phyloP scores from a whole-genome alignment of 2,329 filamentous ascomycete genomes.

The Penicillium janthinellum region DNA sequence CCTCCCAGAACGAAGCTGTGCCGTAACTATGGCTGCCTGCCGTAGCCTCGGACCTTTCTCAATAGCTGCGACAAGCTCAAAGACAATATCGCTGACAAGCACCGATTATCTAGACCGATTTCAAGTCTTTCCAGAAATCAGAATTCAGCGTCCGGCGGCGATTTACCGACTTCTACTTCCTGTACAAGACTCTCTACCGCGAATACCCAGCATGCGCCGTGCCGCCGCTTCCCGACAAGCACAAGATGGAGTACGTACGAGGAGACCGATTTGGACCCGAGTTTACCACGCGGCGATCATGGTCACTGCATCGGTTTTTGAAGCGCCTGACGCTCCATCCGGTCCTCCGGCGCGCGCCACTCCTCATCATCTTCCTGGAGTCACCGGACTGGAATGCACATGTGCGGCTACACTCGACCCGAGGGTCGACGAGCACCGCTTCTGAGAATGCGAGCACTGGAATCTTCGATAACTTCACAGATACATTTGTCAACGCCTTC shows the following conservation, averaged over 20 bases:
- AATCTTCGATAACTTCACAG: conserved; percentile 92
- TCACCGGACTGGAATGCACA: conserved; percentile 94
- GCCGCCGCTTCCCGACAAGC: conserved; percentile 93
- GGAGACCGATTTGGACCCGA: conserved; percentile 93
- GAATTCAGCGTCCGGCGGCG: conserved; percentile 80
- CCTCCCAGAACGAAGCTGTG: neutral
- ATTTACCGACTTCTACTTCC: conserved; percentile 97
- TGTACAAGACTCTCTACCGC: conserved; percentile 84
- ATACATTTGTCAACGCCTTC: conserved; percentile 96
- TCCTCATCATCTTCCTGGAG: conserved; percentile 89
- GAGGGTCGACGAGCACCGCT: conserved; percentile 57
- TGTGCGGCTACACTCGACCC: conserved; percentile 75
- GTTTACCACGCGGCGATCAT: conserved; percentile 84
- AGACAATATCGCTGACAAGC: conserved; percentile 16
- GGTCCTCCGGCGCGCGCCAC: conserved; percentile 76
- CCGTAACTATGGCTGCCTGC: conserved; percentile 21
- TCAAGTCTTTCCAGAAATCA: conserved; percentile 84
- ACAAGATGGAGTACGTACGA: conserved; percentile 98
- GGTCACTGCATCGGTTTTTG: conserved; percentile 89
- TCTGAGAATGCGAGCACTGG: conserved; percentile 54
- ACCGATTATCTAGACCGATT: conserved; percentile 72
- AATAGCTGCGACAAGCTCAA: neutral
- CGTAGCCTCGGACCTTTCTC: neutral
- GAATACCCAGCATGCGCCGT: conserved; percentile 92
- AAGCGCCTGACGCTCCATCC: conserved; percentile 85